Evolutionary conservation across 352 stramenopile genomes (phyloP).

Genomic region (Globisporangium middletonii): DNA sequence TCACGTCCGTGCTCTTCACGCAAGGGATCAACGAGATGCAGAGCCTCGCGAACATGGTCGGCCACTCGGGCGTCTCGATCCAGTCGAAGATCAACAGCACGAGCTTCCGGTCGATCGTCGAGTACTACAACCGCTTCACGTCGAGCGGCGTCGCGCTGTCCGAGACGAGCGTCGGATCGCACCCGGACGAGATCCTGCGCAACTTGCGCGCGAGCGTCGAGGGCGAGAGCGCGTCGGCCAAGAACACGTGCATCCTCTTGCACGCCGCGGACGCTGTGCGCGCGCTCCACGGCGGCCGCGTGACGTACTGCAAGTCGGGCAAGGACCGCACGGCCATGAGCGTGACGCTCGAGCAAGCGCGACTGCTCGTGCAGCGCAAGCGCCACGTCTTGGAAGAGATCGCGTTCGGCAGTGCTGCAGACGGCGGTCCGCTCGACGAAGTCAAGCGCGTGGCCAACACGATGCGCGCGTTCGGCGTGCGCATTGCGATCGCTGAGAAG

Average conservation of each 20-base stretch:
- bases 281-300: conserved; percentile 86
- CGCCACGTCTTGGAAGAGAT: conserved; percentile 69
- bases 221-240: conserved; percentile 67
- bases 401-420: conserved; percentile 33
- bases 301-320: conserved; percentile 97
- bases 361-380: conserved; percentile 81
- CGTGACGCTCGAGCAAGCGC: conserved; percentile 92
- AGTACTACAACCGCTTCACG: conserved; percentile 72
- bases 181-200: conserved; percentile 62
- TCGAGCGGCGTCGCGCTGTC: conserved; percentile 30
- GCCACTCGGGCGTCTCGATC: conserved; percentile 71
- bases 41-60: conserved; percentile 87
- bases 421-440: conserved; percentile 60
- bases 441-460: conserved; percentile 81
- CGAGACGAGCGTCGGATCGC: conserved; percentile 46
- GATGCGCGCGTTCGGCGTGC: conserved; percentile 89
- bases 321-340: conserved; percentile 98
- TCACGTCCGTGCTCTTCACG: conserved; percentile 81
- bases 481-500: conserved; percentile 95
- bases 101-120: conserved; percentile 59
- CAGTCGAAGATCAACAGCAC: conserved; percentile 81
- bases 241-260: conserved; percentile 86
- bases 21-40: conserved; percentile 94
- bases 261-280: conserved; percentile 83
- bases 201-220: conserved; percentile 63